Base-by-base conservation (phyloP, 2,329 filamentous ascomycete species). In the Colletotrichum sp. region DNA sequence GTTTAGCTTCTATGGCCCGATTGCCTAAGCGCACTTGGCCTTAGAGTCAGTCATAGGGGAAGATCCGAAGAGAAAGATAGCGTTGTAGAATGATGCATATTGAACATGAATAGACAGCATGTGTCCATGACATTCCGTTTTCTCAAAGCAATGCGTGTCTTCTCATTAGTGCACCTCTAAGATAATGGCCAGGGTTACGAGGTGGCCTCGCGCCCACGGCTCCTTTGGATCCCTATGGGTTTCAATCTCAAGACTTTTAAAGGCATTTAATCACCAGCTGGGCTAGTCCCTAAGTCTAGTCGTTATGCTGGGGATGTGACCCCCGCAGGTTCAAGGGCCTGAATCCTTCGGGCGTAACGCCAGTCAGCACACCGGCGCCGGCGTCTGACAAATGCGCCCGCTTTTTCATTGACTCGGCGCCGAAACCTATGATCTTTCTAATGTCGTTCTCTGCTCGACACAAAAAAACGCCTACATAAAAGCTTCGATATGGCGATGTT, bases 1-100 rank as follows among this genome's bases (percentile, higher is more conserved):
- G 70, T 90, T 89, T 72, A 86, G 83, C 80, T 88, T 86, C 78
- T 89, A 85, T 74, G 84, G 82, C 26, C 88, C 87, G 0, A 83
- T 87, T 34, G 74, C 69, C 5, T 78, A 15, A 57, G 13, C 4
- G n/a, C 6, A 21, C 10, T 5, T 4, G 44, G 44, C 6, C n/a
- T 52, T 21, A 21, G 4, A 52, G 2, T 24, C 6, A 52, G 44
- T 21, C 44, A 24, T 10, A 7, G 4, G 6, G 16, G 8, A 18
- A 26, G 2, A 26, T 59, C 6, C 0, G 24, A n/a, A 16, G 8
- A 59, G 15, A 13, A 59, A 28, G 8, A 59, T 59, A 15, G 7
- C 6, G 21, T 15, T 59, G 24, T 30, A 26, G 16, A 30, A 30
- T 30, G 16, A 59, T 59, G 24, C 24, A 59, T 18, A 30, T 26